phyloP scores from a whole-genome alignment of 1,284 basidiomycete species.

The Moesziomyces sp. region DNA sequence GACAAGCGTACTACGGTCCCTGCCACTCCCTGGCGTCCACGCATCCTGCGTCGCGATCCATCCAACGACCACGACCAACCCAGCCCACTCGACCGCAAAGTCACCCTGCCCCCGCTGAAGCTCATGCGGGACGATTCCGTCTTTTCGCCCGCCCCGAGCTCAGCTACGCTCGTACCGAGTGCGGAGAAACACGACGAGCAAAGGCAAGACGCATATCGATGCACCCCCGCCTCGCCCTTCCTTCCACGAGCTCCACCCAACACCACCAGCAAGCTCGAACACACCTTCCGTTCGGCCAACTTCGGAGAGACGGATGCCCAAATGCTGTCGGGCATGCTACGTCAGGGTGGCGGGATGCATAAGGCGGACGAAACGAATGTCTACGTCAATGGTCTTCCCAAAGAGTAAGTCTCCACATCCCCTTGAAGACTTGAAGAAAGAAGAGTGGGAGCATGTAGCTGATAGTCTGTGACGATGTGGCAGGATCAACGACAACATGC shows the following conservation, averaged over 20 bases:
- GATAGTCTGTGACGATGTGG: neutral
- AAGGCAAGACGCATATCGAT: constrained; percentile 26
- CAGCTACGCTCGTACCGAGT: constrained; percentile 20
- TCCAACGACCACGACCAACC: constrained; percentile 7
- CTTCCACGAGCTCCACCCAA: too few species aligned
- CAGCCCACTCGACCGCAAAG: constrained; percentile 34
- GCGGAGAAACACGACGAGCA: constrained; percentile 7
- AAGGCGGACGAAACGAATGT: constrained; percentile 48
- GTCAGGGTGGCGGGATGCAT: too few species aligned
- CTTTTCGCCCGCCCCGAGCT: constrained; percentile 22
- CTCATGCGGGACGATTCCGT: constrained; percentile 10
- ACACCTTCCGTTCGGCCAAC: too few species aligned
- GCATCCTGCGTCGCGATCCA: constrained; percentile 15
- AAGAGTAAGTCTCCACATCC: constrained; percentile 34
- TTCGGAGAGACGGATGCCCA: too few species aligned
- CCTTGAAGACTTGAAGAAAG: neutral
- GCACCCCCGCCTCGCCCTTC: neutral
- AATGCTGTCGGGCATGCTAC: too few species aligned
- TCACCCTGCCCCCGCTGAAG: constrained; percentile 11
- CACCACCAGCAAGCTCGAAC: too few species aligned
- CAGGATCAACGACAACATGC: constrained; percentile 54
- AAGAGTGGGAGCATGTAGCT: too few species aligned
- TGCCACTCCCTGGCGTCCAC: constrained; percentile 35
- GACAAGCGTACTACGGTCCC: constrained; percentile 3
- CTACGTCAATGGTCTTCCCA: constrained; percentile 56